Evolutionary conservation across 139 green algal genomes (phyloP).

Genomic region (Dunaliella primolecta): DNA sequence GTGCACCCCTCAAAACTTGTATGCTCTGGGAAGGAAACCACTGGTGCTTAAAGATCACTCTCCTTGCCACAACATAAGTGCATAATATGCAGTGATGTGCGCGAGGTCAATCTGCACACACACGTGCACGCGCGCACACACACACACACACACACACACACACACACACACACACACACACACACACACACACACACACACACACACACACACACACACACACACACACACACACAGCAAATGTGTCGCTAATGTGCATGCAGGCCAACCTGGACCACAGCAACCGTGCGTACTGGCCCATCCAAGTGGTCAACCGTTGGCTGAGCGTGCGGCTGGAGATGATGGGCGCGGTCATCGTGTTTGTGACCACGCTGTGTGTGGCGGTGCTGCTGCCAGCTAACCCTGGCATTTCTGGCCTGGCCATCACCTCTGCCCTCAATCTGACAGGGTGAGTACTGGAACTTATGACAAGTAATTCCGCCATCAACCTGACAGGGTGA

Average conservation of each 20-base stretch:
- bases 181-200: too few species aligned
- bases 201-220: too few species aligned
- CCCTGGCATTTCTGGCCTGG: constrained; percentile 83
- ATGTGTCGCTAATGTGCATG: background rate
- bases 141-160: too few species aligned
- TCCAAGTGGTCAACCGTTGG: constrained; percentile 86
- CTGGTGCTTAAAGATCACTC: too few species aligned
- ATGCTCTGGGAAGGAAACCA: too few species aligned
- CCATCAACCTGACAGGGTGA: background rate
- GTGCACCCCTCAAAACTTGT: too few species aligned
- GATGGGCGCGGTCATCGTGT: constrained; percentile 71
- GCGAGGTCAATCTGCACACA: too few species aligned
- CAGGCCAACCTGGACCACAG: constrained; percentile 55
- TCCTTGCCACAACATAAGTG: too few species aligned
- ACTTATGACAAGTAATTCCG: background rate
- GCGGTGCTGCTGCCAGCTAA: constrained; percentile 52
- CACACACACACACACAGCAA: too few species aligned
- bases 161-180: too few species aligned
- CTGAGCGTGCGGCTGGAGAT: constrained; percentile 88
- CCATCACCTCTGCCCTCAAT: constrained; percentile 82
- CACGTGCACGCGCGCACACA: too few species aligned
- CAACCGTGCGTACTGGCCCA: constrained; percentile 74
- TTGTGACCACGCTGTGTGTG: constrained; percentile 52
- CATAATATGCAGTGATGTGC: too few species aligned
- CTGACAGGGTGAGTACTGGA: constrained; percentile 55